Base-by-base conservation (phyloP, 352 stramenopile species). In the Globisporangium acanthophoron region DNA sequence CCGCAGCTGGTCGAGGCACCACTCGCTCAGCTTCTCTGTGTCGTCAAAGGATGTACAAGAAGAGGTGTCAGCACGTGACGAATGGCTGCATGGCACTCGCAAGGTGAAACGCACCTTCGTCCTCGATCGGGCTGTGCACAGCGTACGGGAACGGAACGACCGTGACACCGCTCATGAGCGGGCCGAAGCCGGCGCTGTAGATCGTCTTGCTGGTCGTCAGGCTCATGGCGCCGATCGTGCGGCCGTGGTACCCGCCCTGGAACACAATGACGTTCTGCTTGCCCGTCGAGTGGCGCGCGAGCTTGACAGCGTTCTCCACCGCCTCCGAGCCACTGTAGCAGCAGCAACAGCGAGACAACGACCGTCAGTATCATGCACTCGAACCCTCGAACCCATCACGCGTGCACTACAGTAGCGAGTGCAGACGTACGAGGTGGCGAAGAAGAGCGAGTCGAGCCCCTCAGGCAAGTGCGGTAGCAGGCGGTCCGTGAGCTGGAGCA, bases 211-310 rank as follows among this genome's bases (percentile, higher is more conserved):
- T 96, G 13, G 83, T 90, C 27, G 93, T 98, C 47, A 98, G 74
- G 51, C 87, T 92, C 89, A 97, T 96, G 20, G 91, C 92, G 45
- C 90, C 90, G 47, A 96, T 63, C 11, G 92, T 97, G 53, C 92
- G 88, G 29, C 92, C 93, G 71, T 98, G 93, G 76, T 97, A 97
- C 5, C 87, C 87, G 33, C 92, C 90, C 66, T 69, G 27, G 66
- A 98, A 97, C 18, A 94, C 88, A 48, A 98, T 96, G 50, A 98
- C 72, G 55, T 90, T 91, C 46, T 64, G 76, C 74, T 97, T 97
- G 24, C 83, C 74, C 7, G 91, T 97, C 7, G 87, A 82, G 50
- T 96, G 87, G 37, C 90, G 86, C 20, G 91, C 93, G 41, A 98
- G 75, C 67, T 97, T 97, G 69, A 98, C 79, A 3, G 91, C 84